phyloP scores from a whole-genome alignment of 345 rosid species.

The rapeseed (Brassica napus) region DNA sequence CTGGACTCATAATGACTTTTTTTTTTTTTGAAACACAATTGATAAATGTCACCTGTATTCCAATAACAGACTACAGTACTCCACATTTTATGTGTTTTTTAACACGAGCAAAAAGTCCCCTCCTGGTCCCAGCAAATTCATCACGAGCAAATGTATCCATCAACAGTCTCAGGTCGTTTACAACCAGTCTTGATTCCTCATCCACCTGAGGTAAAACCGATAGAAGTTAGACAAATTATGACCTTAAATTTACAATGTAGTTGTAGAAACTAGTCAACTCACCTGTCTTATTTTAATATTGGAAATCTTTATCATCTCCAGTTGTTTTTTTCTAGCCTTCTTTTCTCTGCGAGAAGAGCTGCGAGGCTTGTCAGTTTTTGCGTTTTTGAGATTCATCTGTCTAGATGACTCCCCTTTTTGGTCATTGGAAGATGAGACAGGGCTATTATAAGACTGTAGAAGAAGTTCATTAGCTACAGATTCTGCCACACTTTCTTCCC shows the following conservation, averaged over 20 bases:
- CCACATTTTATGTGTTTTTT: constrained; percentile 99
- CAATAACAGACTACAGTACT: constrained; percentile 89
- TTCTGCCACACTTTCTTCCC: constrained; percentile 96
- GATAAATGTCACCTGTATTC: constrained; percentile 73
- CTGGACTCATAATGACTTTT: too few species aligned
- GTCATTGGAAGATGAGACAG: constrained; percentile 60
- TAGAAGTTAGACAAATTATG: constrained; percentile 1
- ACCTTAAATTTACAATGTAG: not conserved
- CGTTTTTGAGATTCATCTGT: constrained; percentile 60
- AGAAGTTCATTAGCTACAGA: constrained; percentile 84
- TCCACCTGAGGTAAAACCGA: constrained; percentile 58
- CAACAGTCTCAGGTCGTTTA: constrained; percentile 87
- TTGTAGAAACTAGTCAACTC: constrained; percentile 15
- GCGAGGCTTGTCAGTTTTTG: constrained; percentile 62
- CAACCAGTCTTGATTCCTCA: constrained; percentile 91
- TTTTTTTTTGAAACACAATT: too few species aligned
- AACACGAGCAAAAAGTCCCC: constrained; percentile 89
- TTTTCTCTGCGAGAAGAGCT: constrained; percentile 87
- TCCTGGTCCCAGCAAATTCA: constrained; percentile 95
- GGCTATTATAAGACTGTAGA: constrained; percentile 57
- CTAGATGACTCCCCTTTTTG: constrained; percentile 70
- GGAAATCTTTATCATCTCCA: constrained; percentile 89
- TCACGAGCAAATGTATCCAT: constrained; percentile 90
- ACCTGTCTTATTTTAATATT: constrained; percentile 97
- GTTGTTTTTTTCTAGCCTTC: constrained; percentile 69